Evolutionary conservation across 257 asterid species (phyloP).

Genomic region (Paraleonurus japonicus): DNA sequence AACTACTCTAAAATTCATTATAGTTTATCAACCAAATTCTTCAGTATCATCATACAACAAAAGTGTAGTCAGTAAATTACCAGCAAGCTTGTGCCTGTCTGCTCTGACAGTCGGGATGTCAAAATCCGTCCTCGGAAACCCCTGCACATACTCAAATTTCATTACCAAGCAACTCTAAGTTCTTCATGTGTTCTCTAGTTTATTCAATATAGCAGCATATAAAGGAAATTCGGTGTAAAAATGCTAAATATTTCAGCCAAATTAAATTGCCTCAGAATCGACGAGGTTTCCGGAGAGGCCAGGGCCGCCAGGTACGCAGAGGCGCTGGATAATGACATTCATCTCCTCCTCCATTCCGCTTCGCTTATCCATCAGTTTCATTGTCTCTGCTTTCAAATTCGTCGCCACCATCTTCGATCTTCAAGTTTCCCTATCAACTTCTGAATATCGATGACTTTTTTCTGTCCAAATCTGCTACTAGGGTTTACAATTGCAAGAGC

Average conservation of each 20-base stretch:
- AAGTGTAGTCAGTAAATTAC: conserved; percentile 33
- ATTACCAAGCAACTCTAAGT: background rate
- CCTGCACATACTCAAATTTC: conserved; percentile 49
- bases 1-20: background rate
- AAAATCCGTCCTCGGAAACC: conserved; percentile 88
- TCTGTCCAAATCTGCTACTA: conserved; percentile 5
- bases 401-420: conserved; percentile 68
- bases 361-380: conserved; percentile 79
- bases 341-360: conserved; percentile 67
- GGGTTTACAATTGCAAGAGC: conserved; percentile 31
- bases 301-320: conserved; percentile 81
- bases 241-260: background rate
- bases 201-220: background rate
- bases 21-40: background rate
- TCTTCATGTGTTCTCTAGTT: background rate
- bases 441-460: background rate
- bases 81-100: conserved; percentile 73
- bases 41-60: background rate
- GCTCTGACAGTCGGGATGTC: conserved; percentile 74
- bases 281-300: conserved; percentile 80
- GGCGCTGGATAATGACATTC: conserved; percentile 72
- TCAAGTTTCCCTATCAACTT: conserved; percentile 7
- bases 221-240: background rate
- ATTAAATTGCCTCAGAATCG: conserved; percentile 60
- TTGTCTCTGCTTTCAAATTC: conserved; percentile 78